Conservation (phyloP, 2,329 filamentous ascomycete species). For the Ceratocystis colombiana region DNA sequence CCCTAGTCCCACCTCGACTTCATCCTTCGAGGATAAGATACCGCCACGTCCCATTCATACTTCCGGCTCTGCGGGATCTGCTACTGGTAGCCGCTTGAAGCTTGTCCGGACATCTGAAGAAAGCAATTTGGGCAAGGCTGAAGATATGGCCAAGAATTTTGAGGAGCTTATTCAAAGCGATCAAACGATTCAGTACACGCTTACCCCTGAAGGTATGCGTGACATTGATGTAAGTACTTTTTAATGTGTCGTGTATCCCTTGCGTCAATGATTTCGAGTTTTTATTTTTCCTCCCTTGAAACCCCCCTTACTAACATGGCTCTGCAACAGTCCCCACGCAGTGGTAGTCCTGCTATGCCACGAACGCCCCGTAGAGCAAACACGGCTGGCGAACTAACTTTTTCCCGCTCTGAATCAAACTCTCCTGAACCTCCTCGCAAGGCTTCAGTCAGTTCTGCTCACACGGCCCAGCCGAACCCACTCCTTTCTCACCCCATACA, state of each 20-base stretch:
- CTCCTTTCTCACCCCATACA: constrained; percentile 24
- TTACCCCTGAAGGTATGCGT: constrained; percentile 70
- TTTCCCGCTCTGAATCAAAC: constrained; percentile 43
- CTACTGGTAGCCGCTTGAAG: constrained; percentile 43
- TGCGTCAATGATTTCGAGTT: not conserved
- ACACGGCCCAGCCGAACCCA: constrained; percentile 18
- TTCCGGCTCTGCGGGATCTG: constrained; percentile 44
- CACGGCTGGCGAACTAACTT: constrained; percentile 36
- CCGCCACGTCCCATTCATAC: constrained; percentile 36
- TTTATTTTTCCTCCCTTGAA: constrained; percentile 10
- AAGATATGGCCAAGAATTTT: constrained; percentile 57
- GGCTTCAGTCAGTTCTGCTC: constrained; percentile 26
- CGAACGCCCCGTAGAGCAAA: constrained; percentile 40
- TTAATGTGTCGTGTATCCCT: constrained; percentile 1
- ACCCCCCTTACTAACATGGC: constrained; percentile 15
- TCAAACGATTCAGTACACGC: constrained; percentile 70
- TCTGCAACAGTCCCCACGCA: constrained; percentile 22
- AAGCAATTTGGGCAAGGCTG: constrained; percentile 38
- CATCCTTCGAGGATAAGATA: constrained; percentile 15
- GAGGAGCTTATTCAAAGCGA: constrained; percentile 74
- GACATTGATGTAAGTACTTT: constrained; percentile 55
- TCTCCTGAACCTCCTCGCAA: constrained; percentile 30
- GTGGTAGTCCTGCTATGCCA: constrained; percentile 36
- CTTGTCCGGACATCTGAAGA: constrained; percentile 50
- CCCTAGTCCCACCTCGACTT: constrained; percentile 21